A percentile compares a stretch with the other conserved stretches of the same genome.
Evolutionary conservation across 495 filamentous ascomycete genomes (phyloP).

Genomic region (Xylaria acuta): DNA sequence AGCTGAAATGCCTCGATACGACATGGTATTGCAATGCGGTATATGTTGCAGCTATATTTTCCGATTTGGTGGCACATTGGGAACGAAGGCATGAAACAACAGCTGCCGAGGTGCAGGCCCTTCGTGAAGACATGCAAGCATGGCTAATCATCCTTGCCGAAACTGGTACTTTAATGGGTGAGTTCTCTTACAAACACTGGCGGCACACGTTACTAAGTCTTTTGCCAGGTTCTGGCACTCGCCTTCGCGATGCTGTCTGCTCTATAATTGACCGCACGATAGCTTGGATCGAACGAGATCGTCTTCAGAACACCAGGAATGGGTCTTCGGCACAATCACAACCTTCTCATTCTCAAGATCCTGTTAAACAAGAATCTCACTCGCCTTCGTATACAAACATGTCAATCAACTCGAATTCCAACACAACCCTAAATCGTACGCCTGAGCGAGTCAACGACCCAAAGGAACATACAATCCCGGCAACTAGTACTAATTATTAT

Average conservation of each 20-base stretch:
- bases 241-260: conserved; percentile 46
- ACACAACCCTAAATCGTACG: conserved; percentile 28
- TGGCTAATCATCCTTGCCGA: conserved; percentile 74
- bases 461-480: conserved; percentile 36
- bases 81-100: conserved; percentile 67
- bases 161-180: conserved; percentile 68
- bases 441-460: conserved; percentile 32
- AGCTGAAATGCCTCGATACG: conserved; percentile 73
- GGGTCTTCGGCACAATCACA: conserved; percentile 30
- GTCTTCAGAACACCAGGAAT: conserved; percentile 38
- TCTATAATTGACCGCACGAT: conserved; percentile 52
- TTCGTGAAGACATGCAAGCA: conserved; percentile 69
- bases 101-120: conserved; percentile 55
- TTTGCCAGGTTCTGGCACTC: conserved; percentile 42
- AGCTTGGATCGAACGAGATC: conserved; percentile 52
- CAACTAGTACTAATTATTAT: conserved; percentile 36
- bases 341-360: conserved; percentile 36
- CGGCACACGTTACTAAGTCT: conserved; percentile 7
- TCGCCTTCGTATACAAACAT: conserved; percentile 37
- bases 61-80: conserved; percentile 72
- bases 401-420: conserved; percentile 30
- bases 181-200: conserved; percentile 32
- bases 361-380: conserved; percentile 38
- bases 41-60: conserved; percentile 76
- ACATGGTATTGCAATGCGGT: conserved; percentile 78